Evolutionary conservation across 2,329 filamentous ascomycete species (phyloP).

Genomic region (Colletotrichum sp.): DNA sequence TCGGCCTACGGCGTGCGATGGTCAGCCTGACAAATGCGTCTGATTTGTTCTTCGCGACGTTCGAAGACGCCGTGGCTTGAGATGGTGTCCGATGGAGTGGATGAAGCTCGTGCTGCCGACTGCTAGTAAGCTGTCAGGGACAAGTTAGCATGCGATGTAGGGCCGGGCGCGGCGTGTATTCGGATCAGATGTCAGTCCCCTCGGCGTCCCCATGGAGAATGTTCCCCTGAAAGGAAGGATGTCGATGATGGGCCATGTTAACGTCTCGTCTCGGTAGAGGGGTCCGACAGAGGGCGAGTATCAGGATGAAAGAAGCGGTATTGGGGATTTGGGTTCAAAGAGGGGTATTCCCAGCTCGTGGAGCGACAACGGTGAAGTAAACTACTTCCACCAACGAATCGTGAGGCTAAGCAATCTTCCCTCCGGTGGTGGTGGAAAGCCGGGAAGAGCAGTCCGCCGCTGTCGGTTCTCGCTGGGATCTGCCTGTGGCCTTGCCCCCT

Average conservation of each 20-base stretch:
- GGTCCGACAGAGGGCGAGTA: background rate
- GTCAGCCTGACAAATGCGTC: constrained; percentile 3
- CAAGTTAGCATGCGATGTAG: background rate
- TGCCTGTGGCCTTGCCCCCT: background rate
- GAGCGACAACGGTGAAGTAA: background rate
- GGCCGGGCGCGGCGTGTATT: background rate
- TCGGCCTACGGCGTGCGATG: background rate
- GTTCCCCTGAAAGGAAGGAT: background rate
- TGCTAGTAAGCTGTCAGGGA: background rate
- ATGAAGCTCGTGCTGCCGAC: background rate
- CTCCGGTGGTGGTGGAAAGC: background rate
- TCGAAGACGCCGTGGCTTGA: background rate
- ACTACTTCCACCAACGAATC: constrained; percentile 3
- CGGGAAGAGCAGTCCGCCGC: constrained; percentile 2
- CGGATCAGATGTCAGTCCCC: constrained; percentile 1
- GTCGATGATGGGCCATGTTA: background rate
- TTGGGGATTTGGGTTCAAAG: background rate
- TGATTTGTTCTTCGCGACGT: background rate
- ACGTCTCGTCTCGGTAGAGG: background rate
- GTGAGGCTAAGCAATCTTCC: constrained; percentile 13
- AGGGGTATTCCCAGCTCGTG: constrained; percentile 15
- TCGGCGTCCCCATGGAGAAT: background rate
- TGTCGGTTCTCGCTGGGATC: constrained; percentile 8
- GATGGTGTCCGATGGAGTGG: background rate
- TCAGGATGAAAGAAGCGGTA: constrained; percentile 5